These are phyloP conservation scores for Fomitopsis betulina DNA, from an alignment of 1,284 basidiomycete genomes.

Conservation along the genomic window DNA sequence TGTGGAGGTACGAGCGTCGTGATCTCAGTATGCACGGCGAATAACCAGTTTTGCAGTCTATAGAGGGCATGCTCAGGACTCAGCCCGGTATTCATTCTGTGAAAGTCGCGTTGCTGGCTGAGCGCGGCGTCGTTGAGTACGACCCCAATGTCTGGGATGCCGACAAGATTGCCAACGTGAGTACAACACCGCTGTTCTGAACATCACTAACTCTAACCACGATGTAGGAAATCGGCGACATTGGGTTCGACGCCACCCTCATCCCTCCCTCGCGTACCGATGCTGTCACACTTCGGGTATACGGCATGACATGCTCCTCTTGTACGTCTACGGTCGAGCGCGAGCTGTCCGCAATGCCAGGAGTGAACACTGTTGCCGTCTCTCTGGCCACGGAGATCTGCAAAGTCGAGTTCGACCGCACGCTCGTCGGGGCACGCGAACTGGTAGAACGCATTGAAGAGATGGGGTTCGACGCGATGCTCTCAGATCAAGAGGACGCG, in stretches of 20 bases:
- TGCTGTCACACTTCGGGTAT: constrained; percentile 71
- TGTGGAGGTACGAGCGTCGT: constrained; percentile 65
- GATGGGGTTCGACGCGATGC: constrained; percentile 86
- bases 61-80: constrained; percentile 84
- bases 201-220: background rate
- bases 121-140: constrained; percentile 89
- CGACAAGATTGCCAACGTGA: constrained; percentile 74
- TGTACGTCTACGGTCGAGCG: constrained; percentile 80
- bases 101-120: constrained; percentile 92
- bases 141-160: constrained; percentile 79
- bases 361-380: constrained; percentile 70
- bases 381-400: constrained; percentile 73
- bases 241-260: constrained; percentile 85
- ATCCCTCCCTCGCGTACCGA: constrained; percentile 64
- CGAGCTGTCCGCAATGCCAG: constrained; percentile 67
- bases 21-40: background rate
- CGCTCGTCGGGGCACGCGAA: constrained; percentile 73
- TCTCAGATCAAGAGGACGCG: constrained; percentile 78
- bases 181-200: constrained; percentile 18
- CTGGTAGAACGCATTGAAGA: constrained; percentile 87
- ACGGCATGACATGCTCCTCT: constrained; percentile 88
- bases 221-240: constrained; percentile 83
- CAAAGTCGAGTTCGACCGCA: constrained; percentile 74
- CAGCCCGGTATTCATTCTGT: constrained; percentile 85
- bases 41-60: constrained; percentile 50